phyloP scores from a whole-genome alignment of 2,329 filamentous ascomycete genomes.

The Neonectria sp. region DNA sequence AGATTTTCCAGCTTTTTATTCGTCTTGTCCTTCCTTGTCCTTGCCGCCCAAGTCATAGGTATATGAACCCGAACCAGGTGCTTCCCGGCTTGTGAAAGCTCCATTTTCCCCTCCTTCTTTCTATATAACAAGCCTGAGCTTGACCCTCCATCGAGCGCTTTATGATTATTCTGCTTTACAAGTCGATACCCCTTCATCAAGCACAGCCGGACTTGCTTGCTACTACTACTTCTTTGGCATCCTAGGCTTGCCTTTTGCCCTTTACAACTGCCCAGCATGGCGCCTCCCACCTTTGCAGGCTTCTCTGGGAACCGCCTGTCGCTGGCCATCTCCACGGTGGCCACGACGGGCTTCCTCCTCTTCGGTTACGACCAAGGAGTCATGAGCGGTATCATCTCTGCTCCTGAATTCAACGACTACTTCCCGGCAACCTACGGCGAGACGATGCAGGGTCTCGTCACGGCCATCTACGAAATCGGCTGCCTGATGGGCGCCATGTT shows the following conservation, averaged over 20 bases:
- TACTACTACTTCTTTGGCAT: slow-evolving; percentile 15
- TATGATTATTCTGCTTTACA: background rate
- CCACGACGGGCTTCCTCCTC: slow-evolving; percentile 75
- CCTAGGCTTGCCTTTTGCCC: slow-evolving; percentile 6
- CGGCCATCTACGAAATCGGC: slow-evolving; percentile 67
- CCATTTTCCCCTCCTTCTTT: background rate
- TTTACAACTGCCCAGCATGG: slow-evolving; percentile 56
- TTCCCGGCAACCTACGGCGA: slow-evolving; percentile 62
- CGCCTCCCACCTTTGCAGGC: slow-evolving; percentile 70
- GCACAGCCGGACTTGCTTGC: slow-evolving; percentile 41
- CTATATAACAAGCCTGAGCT: background rate
- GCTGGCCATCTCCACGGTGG: slow-evolving; percentile 72
- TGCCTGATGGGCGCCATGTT: slow-evolving; percentile 67
- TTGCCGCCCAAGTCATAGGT: slow-evolving; percentile 20
- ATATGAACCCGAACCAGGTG: slow-evolving; percentile 21
- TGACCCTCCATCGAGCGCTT: background rate
- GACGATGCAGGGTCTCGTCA: slow-evolving; percentile 63
- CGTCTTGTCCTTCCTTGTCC: background rate
- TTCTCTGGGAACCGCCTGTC: slow-evolving; percentile 71
- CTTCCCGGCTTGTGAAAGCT: background rate
- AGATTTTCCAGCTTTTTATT: slow-evolving; percentile 12
- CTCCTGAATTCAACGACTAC: slow-evolving; percentile 63
- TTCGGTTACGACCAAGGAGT: slow-evolving; percentile 71
- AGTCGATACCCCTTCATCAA: background rate
- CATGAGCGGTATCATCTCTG: slow-evolving; percentile 69